phyloP scores from a whole-genome alignment of 73 alveolate genomes.

The Loxodes magnus region DNA sequence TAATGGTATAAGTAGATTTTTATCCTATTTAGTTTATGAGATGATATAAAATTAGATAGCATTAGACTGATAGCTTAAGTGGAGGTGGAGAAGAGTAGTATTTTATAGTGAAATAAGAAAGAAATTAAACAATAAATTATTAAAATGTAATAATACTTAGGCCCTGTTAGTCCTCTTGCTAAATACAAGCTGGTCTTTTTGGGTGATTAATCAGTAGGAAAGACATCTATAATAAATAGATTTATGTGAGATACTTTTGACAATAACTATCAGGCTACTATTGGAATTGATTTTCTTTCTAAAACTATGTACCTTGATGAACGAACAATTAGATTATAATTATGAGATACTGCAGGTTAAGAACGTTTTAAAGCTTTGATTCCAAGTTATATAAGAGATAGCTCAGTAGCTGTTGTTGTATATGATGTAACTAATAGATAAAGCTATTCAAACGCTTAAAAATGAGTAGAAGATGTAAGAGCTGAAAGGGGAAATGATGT shows the following conservation, averaged over 20 bases:
- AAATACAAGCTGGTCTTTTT: conserved; percentile 60
- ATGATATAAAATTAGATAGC: no score
- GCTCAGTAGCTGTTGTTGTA: conserved; percentile 68
- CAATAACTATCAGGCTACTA: conserved; percentile 62
- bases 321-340: conserved; percentile 56
- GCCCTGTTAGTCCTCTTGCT: conserved; percentile 41
- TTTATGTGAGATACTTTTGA: conserved; percentile 68
- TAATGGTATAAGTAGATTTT: no score
- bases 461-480: conserved; percentile 82
- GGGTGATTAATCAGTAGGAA: conserved; percentile 72
- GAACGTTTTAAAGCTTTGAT: conserved; percentile 38
- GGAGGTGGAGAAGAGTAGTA: no score
- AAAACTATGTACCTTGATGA: conserved; percentile 85
- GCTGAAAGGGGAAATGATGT: conserved; percentile 70
- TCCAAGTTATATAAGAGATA: conserved; percentile 63
- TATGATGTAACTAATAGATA: conserved; percentile 52
- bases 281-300: conserved; percentile 94
- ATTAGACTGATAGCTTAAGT: no score
- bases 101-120: no score
- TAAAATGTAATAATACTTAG: no score
- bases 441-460: conserved; percentile 44
- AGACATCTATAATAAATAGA: conserved; percentile 57
- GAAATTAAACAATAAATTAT: no score
- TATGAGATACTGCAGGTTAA: no score
- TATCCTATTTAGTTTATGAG: no score